phyloP scores from a whole-genome alignment of 2,329 filamentous ascomycete species.

The Fonsecaea pugnacius region DNA sequence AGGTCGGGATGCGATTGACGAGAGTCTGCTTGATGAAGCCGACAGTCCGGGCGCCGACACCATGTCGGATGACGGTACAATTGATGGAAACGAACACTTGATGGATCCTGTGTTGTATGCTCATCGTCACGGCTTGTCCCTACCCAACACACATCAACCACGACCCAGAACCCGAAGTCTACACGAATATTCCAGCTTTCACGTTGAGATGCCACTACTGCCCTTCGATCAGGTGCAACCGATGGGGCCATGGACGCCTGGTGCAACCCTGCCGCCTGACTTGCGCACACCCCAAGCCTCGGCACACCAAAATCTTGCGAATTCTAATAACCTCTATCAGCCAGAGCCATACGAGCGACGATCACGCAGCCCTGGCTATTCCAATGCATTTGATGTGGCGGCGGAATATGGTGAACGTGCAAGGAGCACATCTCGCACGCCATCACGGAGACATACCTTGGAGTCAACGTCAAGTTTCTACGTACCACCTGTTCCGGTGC shows the following conservation, averaged over 20 bases:
- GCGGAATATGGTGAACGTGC: constrained; percentile 29
- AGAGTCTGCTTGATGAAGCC: constrained; percentile 35
- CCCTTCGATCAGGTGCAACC: constrained; percentile 35
- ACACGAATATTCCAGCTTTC: constrained; percentile 36
- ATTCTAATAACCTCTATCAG: constrained; percentile 14
- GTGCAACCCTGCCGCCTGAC: constrained; percentile 28
- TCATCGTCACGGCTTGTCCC: constrained; percentile 30
- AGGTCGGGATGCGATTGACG: constrained; percentile 35
- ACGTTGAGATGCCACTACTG: constrained; percentile 37
- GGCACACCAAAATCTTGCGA: constrained; percentile 25
- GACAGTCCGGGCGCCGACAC: constrained; percentile 38
- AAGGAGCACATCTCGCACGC: constrained; percentile 32
- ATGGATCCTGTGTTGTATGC: constrained; percentile 33
- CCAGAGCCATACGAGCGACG: constrained; percentile 25
- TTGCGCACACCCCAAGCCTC: constrained; percentile 24
- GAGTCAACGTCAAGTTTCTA: constrained; percentile 30
- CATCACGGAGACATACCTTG: constrained; percentile 34
- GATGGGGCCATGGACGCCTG: constrained; percentile 36
- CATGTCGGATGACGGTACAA: constrained; percentile 38
- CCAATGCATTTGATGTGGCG: constrained; percentile 21
- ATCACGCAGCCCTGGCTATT: constrained; percentile 27
- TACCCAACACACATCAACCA: constrained; percentile 27
- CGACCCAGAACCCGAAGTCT: constrained; percentile 35
- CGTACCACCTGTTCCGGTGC: constrained; percentile 27
- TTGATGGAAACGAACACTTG: constrained; percentile 37